A percentile compares a stretch with the other conserved stretches of the same genome.
Conservation (phyloP, 305 asterid genomes). For the Rubia tinctorum region DNA sequence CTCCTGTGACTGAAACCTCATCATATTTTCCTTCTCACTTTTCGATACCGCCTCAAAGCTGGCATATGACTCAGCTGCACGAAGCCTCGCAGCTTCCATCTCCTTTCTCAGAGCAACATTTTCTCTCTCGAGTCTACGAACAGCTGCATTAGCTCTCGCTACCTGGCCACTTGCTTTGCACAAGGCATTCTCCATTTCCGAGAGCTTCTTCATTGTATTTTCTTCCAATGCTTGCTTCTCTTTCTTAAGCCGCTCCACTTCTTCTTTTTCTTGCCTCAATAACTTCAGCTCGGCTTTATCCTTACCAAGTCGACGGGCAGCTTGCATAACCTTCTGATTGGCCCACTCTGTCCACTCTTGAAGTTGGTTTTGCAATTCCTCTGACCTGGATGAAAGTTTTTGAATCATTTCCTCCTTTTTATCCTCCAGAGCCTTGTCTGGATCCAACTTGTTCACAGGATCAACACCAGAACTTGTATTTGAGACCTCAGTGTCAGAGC, state of each 20-base stretch:
- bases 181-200: constrained; percentile 86
- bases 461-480: constrained; percentile 31
- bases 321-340: constrained; percentile 96
- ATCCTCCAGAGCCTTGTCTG: constrained; percentile 54
- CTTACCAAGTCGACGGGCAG: constrained; percentile 79
- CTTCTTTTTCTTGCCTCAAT: constrained; percentile 85
- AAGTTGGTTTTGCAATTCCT: constrained; percentile 70
- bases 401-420: constrained; percentile 76
- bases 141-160: constrained; percentile 66
- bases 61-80: constrained; percentile 68
- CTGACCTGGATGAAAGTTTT: constrained; percentile 64
- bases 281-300: constrained; percentile 82
- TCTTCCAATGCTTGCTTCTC: constrained; percentile 80
- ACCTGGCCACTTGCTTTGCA: constrained; percentile 82
- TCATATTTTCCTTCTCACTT: constrained; percentile 71
- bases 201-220: constrained; percentile 68
- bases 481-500: constrained; percentile 37
- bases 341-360: constrained; percentile 99
- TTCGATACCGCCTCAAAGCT: constrained; percentile 67
- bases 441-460: constrained; percentile 35
- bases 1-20: constrained; percentile 80
- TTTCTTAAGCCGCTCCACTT: constrained; percentile 77
- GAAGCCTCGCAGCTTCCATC: constrained; percentile 74
- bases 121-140: constrained; percentile 69
- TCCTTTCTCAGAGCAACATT: constrained; percentile 58